Base-by-base conservation (phyloP, 2,329 filamentous ascomycete genomes). In the Paraconiothyrium brasiliense region DNA sequence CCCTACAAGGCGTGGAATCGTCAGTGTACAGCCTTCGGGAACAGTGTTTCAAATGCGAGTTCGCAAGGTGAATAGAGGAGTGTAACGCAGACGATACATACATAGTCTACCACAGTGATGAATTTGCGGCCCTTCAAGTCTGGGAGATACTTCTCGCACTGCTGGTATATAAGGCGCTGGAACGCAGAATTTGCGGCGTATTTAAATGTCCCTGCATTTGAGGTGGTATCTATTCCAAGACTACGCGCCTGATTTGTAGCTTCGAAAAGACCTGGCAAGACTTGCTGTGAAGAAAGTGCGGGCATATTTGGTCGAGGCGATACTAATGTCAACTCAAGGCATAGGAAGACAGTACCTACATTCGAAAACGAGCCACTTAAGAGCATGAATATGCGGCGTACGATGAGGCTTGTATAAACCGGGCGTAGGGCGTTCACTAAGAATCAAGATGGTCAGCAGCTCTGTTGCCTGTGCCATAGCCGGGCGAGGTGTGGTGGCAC, bases 131-230 rank as follows among this genome's bases (percentile, higher is more conserved):
- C 49, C 11, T 22, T 39, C 32, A 52, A 27, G 14, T 39, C 34
- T 41, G 49, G 34, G 11, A 52, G 0, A 11, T 27, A 22, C n/a
- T n/a, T 9, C 34, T 39, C 49, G 20, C 27, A 32, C 14, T 39
- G 20, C n/a, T 52, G 11, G 34, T 52, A 52, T 3, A 52, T 34
- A 2, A 11, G 20, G 34, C 49, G 49, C 16, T 52, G 49, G n/a
- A 52, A 22, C 20, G 9, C 49, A 52, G 49, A 52, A 34, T 52
- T 52, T 10, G 32, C 9, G 34, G 20, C 35, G 22, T 49, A 49
- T 1, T 20, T 16, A 39, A 39, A 39, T 14, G 37, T 39, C 16
- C 37, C 37, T 39, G 37, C 37, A 16, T 39, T 39, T 14, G 37
- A 39, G 37, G 37, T 14, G 16, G 37, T 14, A 39, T 39, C 37